phyloP scores from a whole-genome alignment of 2,329 filamentous ascomycete species.

The Verticillium zaregamsianum region DNA sequence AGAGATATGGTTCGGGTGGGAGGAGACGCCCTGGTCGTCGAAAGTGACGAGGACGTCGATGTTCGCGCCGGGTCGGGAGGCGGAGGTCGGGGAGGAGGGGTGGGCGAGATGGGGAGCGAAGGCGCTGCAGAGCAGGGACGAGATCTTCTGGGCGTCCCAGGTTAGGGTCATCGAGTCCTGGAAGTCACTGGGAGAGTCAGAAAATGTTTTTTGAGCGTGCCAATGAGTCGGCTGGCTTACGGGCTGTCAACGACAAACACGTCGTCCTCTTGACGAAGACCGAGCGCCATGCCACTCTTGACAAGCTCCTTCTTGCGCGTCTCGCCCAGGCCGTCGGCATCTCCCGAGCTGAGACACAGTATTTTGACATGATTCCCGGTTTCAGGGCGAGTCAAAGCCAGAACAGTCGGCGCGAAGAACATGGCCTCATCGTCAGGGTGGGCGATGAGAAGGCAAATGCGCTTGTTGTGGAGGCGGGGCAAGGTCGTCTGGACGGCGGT shows the following conservation, averaged over 20 bases:
- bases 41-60: slow-evolving; percentile 91
- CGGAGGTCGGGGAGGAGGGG: slow-evolving; percentile 22
- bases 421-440: slow-evolving; percentile 99
- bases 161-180: slow-evolving; percentile 81
- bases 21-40: slow-evolving; percentile 75
- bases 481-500: slow-evolving; percentile 46
- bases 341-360: slow-evolving; percentile 84
- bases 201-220: neutral
- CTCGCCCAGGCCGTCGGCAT: slow-evolving; percentile 83
- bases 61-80: slow-evolving; percentile 37
- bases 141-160: slow-evolving; percentile 71
- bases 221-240: slow-evolving; percentile 34
- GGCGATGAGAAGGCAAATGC: slow-evolving; percentile 88
- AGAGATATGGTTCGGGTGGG: slow-evolving; percentile 90
- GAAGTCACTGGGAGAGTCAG: slow-evolving; percentile 52
- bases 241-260: slow-evolving; percentile 81
- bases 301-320: slow-evolving; percentile 79
- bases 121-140: slow-evolving; percentile 63
- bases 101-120: slow-evolving; percentile 64
- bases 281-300: slow-evolving; percentile 73
- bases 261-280: slow-evolving; percentile 70
- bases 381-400: slow-evolving; percentile 75
- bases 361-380: slow-evolving; percentile 91
- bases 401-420: slow-evolving; percentile 92
- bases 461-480: slow-evolving; percentile 72